A percentile compares a stretch with the other conserved stretches of the same genome.
Evolutionary conservation across 2,329 filamentous ascomycete genomes (phyloP).

Genomic region (Claviceps purpurea): DNA sequence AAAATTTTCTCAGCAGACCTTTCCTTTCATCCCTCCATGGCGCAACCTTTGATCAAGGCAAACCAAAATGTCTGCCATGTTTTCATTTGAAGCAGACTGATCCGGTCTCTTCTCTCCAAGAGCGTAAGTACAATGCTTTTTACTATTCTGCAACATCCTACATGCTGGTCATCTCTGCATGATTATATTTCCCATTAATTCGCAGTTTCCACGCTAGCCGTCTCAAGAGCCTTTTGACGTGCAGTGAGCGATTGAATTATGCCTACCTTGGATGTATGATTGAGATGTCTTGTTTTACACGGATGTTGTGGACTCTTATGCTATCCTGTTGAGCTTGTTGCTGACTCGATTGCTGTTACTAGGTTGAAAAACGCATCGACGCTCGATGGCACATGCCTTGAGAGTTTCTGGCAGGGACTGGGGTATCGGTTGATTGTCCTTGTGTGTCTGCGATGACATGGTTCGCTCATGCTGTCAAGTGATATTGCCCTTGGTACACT

Average conservation of each 20-base stretch:
- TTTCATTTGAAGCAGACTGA: neutral
- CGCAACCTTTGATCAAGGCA: neutral
- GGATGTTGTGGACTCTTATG: neutral
- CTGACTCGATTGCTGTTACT: neutral
- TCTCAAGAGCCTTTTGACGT: conserved; percentile 5
- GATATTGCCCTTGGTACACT: no score
- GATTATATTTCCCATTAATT: conserved; percentile 5
- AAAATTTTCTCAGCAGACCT: neutral
- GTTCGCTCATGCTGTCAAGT: no score
- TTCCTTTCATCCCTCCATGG: neutral
- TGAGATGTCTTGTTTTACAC: neutral
- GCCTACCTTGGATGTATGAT: conserved; percentile 6
- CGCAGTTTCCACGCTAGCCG: conserved; percentile 6
- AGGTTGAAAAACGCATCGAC: neutral
- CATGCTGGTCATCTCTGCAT: neutral
- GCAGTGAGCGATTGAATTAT: conserved; percentile 3
- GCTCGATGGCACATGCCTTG: no score
- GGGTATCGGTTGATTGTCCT: no score
- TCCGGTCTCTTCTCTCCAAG: neutral
- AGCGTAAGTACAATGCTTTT: neutral
- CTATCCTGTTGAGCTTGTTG: neutral
- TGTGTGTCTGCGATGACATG: no score
- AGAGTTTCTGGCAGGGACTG: no score
- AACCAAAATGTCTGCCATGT: no score
- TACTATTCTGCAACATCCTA: neutral